phyloP scores from a whole-genome alignment of 2,329 filamentous ascomycete species.

The Diaporthe vaccinii region DNA sequence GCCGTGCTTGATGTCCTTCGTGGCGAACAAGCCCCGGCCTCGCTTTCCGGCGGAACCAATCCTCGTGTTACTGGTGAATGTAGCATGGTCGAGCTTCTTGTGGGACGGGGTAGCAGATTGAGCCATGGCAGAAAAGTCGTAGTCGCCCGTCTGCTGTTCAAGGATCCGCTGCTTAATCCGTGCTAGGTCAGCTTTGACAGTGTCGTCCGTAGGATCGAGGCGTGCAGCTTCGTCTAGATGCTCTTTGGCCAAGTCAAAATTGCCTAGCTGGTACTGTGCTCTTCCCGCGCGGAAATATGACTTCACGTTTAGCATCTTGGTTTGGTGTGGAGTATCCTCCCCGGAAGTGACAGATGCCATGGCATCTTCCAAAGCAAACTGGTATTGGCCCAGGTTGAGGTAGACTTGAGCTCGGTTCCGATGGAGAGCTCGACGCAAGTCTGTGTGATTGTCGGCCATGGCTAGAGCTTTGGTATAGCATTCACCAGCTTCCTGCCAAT shows the following conservation, averaged over 20 bases:
- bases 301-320: neutral
- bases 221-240: slow-evolving; percentile 47
- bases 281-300: slow-evolving; percentile 51
- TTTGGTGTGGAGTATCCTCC: neutral
- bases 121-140: slow-evolving; percentile 48
- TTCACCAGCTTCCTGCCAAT: neutral
- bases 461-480: neutral
- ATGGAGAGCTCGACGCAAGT: neutral
- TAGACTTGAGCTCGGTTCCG: neutral
- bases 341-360: slow-evolving; percentile 1
- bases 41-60: slow-evolving; percentile 49
- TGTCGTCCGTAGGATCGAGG: slow-evolving; percentile 42
- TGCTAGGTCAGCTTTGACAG: slow-evolving; percentile 45
- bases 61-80: slow-evolving; percentile 51
- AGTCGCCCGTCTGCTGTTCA: slow-evolving; percentile 48
- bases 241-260: slow-evolving; percentile 46
- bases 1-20: slow-evolving; percentile 52
- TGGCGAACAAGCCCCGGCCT: slow-evolving; percentile 59
- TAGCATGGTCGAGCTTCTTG: slow-evolving; percentile 50
- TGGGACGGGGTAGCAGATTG: slow-evolving; percentile 40
- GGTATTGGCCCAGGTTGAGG: neutral
- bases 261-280: slow-evolving; percentile 52
- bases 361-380: neutral
- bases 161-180: slow-evolving; percentile 42
- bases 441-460: neutral